Conservation (phyloP, 1,139 yeast species). For the Komagataea norvegica region DNA sequence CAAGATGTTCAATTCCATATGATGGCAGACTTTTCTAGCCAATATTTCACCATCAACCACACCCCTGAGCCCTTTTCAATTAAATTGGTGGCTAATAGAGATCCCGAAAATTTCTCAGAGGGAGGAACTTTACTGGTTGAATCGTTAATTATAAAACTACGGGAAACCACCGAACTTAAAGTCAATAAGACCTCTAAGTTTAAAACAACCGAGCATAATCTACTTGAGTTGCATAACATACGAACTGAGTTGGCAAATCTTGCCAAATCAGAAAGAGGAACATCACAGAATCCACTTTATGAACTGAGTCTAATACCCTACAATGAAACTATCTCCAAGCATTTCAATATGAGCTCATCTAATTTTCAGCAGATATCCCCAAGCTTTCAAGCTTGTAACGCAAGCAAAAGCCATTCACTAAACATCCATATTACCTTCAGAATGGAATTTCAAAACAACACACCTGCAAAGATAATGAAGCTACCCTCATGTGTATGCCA, state of each 20-base stretch:
- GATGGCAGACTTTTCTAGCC: background rate
- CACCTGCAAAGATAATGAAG: background rate
- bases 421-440: conserved; percentile 1
- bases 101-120: background rate
- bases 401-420: background rate
- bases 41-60: background rate
- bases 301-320: background rate
- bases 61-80: background rate
- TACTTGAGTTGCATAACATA: background rate
- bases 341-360: background rate
- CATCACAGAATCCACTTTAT: background rate
- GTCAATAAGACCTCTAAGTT: background rate
- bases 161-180: conserved; percentile 2
- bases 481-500: background rate
- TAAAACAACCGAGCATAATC: background rate
- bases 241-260: background rate
- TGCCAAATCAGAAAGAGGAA: background rate
- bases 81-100: background rate
- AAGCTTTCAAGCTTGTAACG: conserved; percentile 1
- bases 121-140: background rate
- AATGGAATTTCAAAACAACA: background rate
- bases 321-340: background rate
- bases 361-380: background rate
- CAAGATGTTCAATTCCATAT: background rate
- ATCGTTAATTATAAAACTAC: background rate